Conservation (phyloP, 2,329 filamentous ascomycete species). For the Cladophialophora yegresii region DNA sequence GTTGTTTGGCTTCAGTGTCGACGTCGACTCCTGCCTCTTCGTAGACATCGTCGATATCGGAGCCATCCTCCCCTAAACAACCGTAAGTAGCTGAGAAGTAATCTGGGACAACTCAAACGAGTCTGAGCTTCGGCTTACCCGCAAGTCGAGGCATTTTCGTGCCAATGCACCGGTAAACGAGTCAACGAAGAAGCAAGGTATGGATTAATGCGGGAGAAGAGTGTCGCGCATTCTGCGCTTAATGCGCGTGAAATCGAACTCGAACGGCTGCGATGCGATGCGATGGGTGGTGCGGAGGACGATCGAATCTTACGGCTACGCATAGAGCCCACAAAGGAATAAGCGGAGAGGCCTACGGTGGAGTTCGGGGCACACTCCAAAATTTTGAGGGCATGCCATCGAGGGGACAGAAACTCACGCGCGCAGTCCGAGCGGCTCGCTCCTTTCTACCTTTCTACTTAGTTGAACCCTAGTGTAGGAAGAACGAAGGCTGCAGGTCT, state of each 20-base stretch:
- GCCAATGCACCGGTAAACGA: background rate
- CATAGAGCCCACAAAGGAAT: background rate
- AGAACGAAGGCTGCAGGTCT: background rate
- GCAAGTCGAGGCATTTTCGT: conserved; percentile 7
- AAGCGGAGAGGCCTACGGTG: background rate
- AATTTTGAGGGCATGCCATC: conserved; percentile 7
- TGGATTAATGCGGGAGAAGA: background rate
- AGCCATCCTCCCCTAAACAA: background rate
- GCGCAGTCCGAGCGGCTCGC: background rate
- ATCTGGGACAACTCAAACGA: background rate
- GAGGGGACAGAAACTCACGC: background rate
- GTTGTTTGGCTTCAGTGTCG: conserved; percentile 23
- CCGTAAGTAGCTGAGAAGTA: conserved; percentile 7
- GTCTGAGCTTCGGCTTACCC: conserved; percentile 4
- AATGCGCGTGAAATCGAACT: background rate
- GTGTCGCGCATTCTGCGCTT: background rate
- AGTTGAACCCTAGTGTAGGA: background rate
- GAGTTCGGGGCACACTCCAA: background rate
- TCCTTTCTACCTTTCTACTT: background rate
- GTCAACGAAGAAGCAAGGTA: background rate
- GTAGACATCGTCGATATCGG: conserved; percentile 10
- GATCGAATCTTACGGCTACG: background rate
- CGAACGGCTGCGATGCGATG: background rate
- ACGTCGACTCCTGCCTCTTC: conserved; percentile 8
- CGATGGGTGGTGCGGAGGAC: background rate